Conservation (phyloP, 2,329 filamentous ascomycete genomes). For the Ophiobolus disseminans region DNA sequence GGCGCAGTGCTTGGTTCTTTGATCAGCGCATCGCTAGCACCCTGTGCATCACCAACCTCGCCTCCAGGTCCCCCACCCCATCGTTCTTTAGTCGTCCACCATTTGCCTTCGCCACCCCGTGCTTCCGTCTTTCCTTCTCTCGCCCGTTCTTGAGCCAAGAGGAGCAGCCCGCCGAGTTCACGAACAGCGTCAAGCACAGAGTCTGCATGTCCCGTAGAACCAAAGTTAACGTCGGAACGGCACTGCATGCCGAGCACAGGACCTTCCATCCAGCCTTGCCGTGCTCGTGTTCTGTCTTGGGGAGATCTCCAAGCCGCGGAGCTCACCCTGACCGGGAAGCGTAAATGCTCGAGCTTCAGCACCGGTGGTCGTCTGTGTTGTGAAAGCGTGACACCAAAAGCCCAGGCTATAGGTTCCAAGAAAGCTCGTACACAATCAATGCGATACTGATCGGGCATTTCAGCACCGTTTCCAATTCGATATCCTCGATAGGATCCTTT, state of each 20-base stretch:
- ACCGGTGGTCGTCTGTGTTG: conserved; percentile 56
- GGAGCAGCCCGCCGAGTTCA: conserved; percentile 64
- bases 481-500: conserved; percentile 62
- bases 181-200: conserved; percentile 61
- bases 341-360: conserved; percentile 57
- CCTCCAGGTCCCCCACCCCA: conserved; percentile 64
- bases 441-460: conserved; percentile 66
- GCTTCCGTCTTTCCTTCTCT: conserved; percentile 60
- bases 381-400: conserved; percentile 62
- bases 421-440: conserved; percentile 63
- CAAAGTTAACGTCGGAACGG: conserved; percentile 63
- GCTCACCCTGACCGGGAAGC: conserved; percentile 64
- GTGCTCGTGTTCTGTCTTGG: conserved; percentile 59
- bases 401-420: conserved; percentile 64
- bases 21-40: conserved; percentile 29
- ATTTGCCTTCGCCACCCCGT: conserved; percentile 62
- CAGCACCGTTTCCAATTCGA: conserved; percentile 62
- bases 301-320: conserved; percentile 62
- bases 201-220: conserved; percentile 41
- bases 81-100: conserved; percentile 65
- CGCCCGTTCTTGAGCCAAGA: conserved; percentile 66
- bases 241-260: conserved; percentile 64
- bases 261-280: conserved; percentile 64
- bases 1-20: conserved; percentile 37
- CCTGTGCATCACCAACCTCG: conserved; percentile 48